Evolutionary conservation across 129 eudicot genomes (phyloP), one percentile per base, ranked within the genome.

Genomic region (Solidago caesia): DNA sequence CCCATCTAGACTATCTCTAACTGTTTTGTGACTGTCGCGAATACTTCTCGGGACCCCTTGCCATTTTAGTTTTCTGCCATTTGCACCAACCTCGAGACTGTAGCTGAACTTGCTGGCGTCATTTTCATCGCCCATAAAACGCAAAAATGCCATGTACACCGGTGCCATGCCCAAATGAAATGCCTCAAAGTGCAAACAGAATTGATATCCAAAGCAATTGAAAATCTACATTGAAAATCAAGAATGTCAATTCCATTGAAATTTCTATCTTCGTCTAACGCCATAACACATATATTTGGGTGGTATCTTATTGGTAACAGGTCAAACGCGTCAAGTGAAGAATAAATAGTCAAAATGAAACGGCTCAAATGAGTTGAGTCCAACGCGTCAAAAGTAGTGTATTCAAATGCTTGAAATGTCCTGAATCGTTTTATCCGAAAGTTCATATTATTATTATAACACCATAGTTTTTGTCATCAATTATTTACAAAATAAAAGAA

Each of bases 101-200:
- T 88, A 88, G 56, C 82, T 77, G 77, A 88, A 88, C 79, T 80
- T 88, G 70, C 82, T 80, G 11, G 93, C 93, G 2, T 88, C 93
- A 8, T 81, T 78, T 25, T 88, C 93, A 13, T 85, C 87, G 8
- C 93, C 93, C 93, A 88, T 88, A 70, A 88, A 88, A 49, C 89
- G 83, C 61, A 88, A 67, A 72, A 88, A 88, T 68, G 89, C 89
- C 85, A 88, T 88, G 84, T 88, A 88, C 64, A 88, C 87, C 0
- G 93, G 93, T 33, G 93, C 89, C 81, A 68, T 68, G 21, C 89
- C 86, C 55, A 85, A 44, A 56, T 85, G 82, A 80, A 88, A 88
- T 0, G 93, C 93, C 85, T 88, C 93, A 43, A 85, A 88, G 77
- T 88, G 93, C 88, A 88, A 68, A 75, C 93, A 88, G 78, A 88